phyloP scores from a whole-genome alignment of 345 rosid species.

The Microcos paniculata region DNA sequence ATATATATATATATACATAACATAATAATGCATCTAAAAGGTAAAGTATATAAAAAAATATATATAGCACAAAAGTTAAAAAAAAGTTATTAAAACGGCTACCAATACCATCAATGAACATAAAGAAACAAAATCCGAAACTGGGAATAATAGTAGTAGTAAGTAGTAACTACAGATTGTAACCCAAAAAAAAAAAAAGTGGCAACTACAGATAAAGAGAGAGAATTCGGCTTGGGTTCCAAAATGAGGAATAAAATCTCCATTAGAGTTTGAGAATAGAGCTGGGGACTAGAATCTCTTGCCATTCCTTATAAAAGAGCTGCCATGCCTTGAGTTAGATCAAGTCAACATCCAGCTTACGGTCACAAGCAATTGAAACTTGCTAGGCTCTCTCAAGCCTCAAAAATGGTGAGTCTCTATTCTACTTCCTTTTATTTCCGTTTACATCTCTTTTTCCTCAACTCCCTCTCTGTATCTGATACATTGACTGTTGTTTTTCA shows the following conservation, averaged over 20 bases:
- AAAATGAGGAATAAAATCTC: slow-evolving; percentile 1
- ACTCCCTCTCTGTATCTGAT: background rate
- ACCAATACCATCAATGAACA: background rate
- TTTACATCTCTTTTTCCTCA: background rate
- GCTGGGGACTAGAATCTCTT: background rate
- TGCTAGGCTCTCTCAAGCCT: background rate
- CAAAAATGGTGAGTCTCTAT: slow-evolving; percentile 2
- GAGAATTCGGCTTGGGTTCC: background rate
- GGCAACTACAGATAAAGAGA: background rate
- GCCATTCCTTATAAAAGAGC: slow-evolving; percentile 1
- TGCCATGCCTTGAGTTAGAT: background rate
- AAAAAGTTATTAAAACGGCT: background rate
- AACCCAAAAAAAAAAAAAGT: too few species aligned
- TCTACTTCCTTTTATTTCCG: background rate
- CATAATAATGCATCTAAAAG: too few species aligned
- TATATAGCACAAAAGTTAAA: background rate
- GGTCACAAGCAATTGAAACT: background rate
- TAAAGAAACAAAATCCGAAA: background rate
- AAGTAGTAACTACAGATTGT: too few species aligned
- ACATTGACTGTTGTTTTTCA: background rate
- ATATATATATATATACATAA: too few species aligned
- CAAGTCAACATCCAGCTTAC: background rate
- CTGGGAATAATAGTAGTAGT: background rate
- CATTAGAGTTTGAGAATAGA: background rate
- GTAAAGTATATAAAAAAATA: background rate